Evolutionary conservation across 805 yeast genomes (phyloP).

Genomic region (Wickerhamomyces sydowiorum): DNA sequence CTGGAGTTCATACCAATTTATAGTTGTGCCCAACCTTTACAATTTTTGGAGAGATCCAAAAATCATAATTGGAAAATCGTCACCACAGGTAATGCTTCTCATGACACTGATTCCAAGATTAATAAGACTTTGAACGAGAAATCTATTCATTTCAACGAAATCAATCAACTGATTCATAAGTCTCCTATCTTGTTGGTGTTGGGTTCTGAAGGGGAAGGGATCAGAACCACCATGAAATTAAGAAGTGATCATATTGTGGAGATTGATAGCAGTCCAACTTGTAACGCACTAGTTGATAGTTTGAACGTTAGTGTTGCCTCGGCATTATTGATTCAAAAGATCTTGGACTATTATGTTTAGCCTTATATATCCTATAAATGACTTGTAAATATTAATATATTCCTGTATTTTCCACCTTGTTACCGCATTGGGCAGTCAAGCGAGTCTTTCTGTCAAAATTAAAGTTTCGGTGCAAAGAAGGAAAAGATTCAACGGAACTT

Average conservation of each 20-base stretch:
- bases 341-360: constrained; percentile 2
- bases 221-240: constrained; percentile 57
- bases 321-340: constrained; percentile 49
- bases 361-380: neutral
- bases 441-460: too few species aligned
- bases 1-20: constrained; percentile 65
- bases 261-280: constrained; percentile 26
- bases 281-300: constrained; percentile 53
- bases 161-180: constrained; percentile 36
- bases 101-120: constrained; percentile 26
- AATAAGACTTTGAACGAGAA: constrained; percentile 25
- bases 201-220: constrained; percentile 85
- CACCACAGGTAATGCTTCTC: constrained; percentile 44
- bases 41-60: constrained; percentile 52
- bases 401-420: too few species aligned
- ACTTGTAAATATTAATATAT: neutral
- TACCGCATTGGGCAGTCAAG: too few species aligned
- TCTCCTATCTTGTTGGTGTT: constrained; percentile 67
- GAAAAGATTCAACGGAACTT: too few species aligned
- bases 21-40: constrained; percentile 50
- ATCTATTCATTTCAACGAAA: constrained; percentile 33
- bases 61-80: constrained; percentile 65
- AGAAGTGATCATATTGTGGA: constrained; percentile 45
- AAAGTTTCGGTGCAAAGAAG: too few species aligned
- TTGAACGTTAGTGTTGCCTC: constrained; percentile 89